Evolutionary conservation across 148 eudicot genomes (phyloP).

Genomic region (Vaccinium corymbosum): DNA sequence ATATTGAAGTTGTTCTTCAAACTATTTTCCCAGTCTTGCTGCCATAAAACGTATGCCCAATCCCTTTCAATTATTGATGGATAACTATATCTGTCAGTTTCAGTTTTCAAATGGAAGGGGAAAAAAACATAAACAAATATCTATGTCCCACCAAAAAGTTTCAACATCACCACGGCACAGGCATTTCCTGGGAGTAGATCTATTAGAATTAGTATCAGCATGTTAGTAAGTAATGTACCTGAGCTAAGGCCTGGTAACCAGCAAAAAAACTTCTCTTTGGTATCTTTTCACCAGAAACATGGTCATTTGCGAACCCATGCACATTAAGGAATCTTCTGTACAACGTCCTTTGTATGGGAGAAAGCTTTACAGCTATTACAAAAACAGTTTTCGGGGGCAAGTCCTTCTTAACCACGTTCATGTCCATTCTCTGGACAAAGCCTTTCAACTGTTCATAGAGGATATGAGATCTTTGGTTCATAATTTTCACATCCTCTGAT

Average conservation of each 20-base stretch:
- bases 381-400: constrained; percentile 94
- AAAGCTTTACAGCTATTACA: constrained; percentile 87
- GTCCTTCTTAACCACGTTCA: constrained; percentile 93
- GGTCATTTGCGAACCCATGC: constrained; percentile 68
- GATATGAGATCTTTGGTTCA: constrained; percentile 97
- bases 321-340: constrained; percentile 84
- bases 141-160: not conserved
- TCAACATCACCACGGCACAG: not conserved
- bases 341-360: constrained; percentile 71
- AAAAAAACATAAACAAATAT: not conserved
- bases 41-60: not conserved
- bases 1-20: not conserved
- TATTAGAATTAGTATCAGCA: not conserved
- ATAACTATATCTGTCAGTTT: not conserved
- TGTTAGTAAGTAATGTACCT: constrained; percentile 39
- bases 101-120: not conserved
- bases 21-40: not conserved
- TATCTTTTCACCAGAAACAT: constrained; percentile 61
- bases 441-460: constrained; percentile 92
- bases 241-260: constrained; percentile 94
- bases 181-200: not conserved
- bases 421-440: constrained; percentile 97
- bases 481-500: constrained; percentile 82
- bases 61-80: not conserved
- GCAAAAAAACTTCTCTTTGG: constrained; percentile 62